phyloP scores from a whole-genome alignment of 2,329 filamentous ascomycete genomes.

The Simplicillium sp. region DNA sequence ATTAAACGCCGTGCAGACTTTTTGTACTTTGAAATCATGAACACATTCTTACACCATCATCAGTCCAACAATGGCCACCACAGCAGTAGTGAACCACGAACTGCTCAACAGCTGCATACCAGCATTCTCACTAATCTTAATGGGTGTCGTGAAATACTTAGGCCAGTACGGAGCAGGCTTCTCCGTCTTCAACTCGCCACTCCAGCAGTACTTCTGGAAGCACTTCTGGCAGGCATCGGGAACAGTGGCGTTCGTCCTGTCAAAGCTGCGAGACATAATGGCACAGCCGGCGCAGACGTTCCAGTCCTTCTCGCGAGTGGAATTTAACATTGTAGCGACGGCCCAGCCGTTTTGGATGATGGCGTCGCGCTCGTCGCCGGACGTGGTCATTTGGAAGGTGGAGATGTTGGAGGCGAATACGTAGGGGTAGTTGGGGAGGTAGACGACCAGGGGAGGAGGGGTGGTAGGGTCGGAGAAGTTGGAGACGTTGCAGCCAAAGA shows the following conservation, averaged over 20 bases:
- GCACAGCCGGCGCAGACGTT: slow-evolving; percentile 73
- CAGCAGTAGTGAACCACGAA: too few relatives aligned
- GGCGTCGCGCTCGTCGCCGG: slow-evolving; percentile 52
- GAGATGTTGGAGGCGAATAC: slow-evolving; percentile 61
- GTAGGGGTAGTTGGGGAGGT: slow-evolving; percentile 75
- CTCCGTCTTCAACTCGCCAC: slow-evolving; percentile 46
- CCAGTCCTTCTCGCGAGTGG: slow-evolving; percentile 62
- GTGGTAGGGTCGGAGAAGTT: slow-evolving; percentile 34
- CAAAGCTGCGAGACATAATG: slow-evolving; percentile 60
- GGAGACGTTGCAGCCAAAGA: slow-evolving; percentile 66
- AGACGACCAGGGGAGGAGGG: slow-evolving; percentile 59
- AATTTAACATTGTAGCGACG: slow-evolving; percentile 68
- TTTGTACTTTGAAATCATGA: too few relatives aligned
- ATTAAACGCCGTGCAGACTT: too few relatives aligned
- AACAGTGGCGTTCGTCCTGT: slow-evolving; percentile 52
- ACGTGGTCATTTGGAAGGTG: slow-evolving; percentile 60
- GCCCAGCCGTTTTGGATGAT: slow-evolving; percentile 78
- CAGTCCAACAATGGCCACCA: too few relatives aligned
- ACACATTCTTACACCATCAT: too few relatives aligned
- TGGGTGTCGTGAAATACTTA: slow-evolving; percentile 3
- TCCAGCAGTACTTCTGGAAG: slow-evolving; percentile 77
- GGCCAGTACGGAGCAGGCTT: slow-evolving; percentile 30
- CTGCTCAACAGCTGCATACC: neutral
- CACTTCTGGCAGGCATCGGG: slow-evolving; percentile 64
- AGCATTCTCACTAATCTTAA: slow-evolving; percentile 5